A percentile compares a stretch with the other conserved stretches of the same genome.
These are phyloP conservation scores for Solanum tarapatanum DNA, from an alignment of 257 asterid genomes.

Conservation along the genomic window DNA sequence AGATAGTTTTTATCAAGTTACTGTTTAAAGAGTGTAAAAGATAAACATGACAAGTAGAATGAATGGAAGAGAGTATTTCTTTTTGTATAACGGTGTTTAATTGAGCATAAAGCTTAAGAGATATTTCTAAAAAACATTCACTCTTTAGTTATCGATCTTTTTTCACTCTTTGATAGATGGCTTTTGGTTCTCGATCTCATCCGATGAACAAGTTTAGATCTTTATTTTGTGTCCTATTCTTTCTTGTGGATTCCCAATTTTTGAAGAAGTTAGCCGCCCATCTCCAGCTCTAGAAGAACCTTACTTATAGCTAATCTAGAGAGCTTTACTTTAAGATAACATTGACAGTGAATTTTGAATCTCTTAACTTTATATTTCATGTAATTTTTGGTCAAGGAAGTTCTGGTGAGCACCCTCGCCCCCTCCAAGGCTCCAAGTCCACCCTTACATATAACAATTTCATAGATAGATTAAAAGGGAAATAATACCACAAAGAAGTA, in stretches of 20 bases:
- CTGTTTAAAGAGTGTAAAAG: not conserved
- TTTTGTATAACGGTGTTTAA: too few species aligned
- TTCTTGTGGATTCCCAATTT: not conserved
- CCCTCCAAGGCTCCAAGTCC: not conserved
- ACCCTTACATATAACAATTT: not conserved
- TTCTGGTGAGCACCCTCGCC: too few species aligned
- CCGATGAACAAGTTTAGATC: too few species aligned
- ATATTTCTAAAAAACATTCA: too few species aligned
- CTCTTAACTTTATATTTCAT: too few species aligned
- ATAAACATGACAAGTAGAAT: not conserved
- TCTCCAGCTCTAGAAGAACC: not conserved
- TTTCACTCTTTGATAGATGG: not conserved
- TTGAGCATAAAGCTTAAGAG: too few species aligned
- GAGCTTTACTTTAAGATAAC: not conserved
- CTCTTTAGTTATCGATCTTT: too few species aligned
- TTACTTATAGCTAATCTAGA: not conserved
- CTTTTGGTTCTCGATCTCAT: not conserved
- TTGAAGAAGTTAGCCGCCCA: not conserved
- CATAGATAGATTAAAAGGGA: not conserved
- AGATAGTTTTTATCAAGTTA: not conserved
- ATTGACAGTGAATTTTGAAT: too few species aligned
- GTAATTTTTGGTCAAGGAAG: not conserved
- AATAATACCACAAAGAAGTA: not conserved
- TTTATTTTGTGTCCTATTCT: too few species aligned
- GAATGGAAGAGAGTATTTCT: rapidly evolving